These are phyloP conservation scores for Ceratocystiopsis sp. DNA, from an alignment of 2,329 filamentous ascomycete genomes.

Conservation along the genomic window DNA sequence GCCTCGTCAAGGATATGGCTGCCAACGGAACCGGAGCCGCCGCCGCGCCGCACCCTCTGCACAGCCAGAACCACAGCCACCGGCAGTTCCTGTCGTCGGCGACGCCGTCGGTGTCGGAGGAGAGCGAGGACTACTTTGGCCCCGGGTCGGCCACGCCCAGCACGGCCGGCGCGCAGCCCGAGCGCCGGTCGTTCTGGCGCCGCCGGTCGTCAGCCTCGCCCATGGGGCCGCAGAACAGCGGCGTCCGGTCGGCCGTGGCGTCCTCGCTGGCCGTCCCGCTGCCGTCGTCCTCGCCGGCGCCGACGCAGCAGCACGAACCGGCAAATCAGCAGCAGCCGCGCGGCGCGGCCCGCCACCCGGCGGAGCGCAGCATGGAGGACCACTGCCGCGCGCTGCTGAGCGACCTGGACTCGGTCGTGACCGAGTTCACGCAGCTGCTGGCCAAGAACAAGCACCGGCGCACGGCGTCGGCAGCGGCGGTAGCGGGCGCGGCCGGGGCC, in stretches of 20 bases:
- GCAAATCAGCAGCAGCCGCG: slow-evolving; percentile 3
- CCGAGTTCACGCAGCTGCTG: slow-evolving; percentile 65
- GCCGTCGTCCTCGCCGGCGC: slow-evolving; percentile 11
- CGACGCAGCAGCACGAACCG: not conserved
- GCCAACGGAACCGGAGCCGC: slow-evolving; percentile 26
- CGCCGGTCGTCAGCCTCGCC: slow-evolving; percentile 52
- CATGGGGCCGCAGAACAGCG: slow-evolving; percentile 20
- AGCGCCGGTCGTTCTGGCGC: slow-evolving; percentile 78
- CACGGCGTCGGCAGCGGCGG: slow-evolving; percentile 33
- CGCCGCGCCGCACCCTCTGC: slow-evolving; percentile 4
- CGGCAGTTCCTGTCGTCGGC: slow-evolving; percentile 22
- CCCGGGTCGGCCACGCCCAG: not conserved
- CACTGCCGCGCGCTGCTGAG: slow-evolving; percentile 69
- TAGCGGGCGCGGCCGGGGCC: slow-evolving; percentile 37
- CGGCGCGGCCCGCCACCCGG: slow-evolving; percentile 16
- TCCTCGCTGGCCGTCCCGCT: slow-evolving; percentile 26
- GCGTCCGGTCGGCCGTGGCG: slow-evolving; percentile 20
- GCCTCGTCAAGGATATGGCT: slow-evolving; percentile 72
- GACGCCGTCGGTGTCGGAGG: slow-evolving; percentile 26
- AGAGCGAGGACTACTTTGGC: slow-evolving; percentile 32
- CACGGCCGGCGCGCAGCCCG: slow-evolving; percentile 18
- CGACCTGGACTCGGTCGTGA: slow-evolving; percentile 69
- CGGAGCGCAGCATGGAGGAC: slow-evolving; percentile 56
- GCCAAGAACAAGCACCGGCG: slow-evolving; percentile 65
- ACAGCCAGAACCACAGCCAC: slow-evolving; percentile 16